phyloP scores from a whole-genome alignment of 2,329 filamentous ascomycete species.

The Reticulascus tulasneorum region DNA sequence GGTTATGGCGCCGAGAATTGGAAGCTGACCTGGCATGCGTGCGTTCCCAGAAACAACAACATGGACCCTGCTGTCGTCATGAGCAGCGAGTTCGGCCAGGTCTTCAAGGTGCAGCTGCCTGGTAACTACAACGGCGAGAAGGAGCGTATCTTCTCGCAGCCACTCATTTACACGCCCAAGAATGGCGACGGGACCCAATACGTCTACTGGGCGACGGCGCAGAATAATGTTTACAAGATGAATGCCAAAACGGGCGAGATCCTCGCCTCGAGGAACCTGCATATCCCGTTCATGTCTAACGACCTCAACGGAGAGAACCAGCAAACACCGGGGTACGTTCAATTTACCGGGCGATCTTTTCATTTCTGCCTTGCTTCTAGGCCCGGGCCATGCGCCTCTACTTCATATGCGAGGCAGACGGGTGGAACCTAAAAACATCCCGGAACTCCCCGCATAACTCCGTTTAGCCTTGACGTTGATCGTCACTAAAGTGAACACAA shows the following conservation, averaged over 20 bases:
- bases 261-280: constrained; percentile 39
- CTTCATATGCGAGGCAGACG: too few relatives aligned
- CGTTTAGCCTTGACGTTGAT: too few relatives aligned
- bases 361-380: too few relatives aligned
- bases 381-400: too few relatives aligned
- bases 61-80: constrained; percentile 56
- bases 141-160: constrained; percentile 50
- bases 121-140: constrained; percentile 44
- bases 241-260: constrained; percentile 50
- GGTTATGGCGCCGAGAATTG: too few relatives aligned
- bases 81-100: constrained; percentile 48
- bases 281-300: constrained; percentile 43
- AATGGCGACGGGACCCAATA: constrained; percentile 44
- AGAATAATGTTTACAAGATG: constrained; percentile 54
- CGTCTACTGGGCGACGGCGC: constrained; percentile 51
- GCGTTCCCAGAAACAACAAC: constrained; percentile 56
- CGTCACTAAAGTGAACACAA: too few relatives aligned
- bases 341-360: too few relatives aligned
- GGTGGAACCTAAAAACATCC: too few relatives aligned
- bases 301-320: too few relatives aligned
- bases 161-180: constrained; percentile 43
- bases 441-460: too few relatives aligned
- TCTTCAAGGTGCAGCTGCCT: constrained; percentile 48
- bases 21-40: too few relatives aligned
- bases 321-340: too few relatives aligned